Evolutionary conservation across 495 filamentous ascomycete genomes (phyloP), one percentile per base, ranked within the genome.

Genomic region (Daldinia vernicosa): DNA sequence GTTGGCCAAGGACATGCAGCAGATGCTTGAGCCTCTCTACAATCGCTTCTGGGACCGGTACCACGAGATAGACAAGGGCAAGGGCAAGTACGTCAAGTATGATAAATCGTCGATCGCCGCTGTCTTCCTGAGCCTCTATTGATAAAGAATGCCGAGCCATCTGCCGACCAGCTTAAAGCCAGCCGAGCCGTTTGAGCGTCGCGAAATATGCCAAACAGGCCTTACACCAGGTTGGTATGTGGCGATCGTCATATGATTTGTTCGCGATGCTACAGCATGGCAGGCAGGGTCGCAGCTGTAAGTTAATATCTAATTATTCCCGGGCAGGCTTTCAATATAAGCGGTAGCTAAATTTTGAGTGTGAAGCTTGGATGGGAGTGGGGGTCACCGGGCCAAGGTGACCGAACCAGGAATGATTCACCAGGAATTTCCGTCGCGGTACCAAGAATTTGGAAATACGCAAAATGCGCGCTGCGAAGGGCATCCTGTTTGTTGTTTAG

Each of bases 61-160:
- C 80, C 95, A 98, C 77, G 95, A 98, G 82, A 86, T 97, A 71
- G 97, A 98, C 80, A 97, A 95, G 80, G 94, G 95, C 33, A 92
- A 92, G 77, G 93, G 93, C 65, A 98, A 98, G 81, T 97, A 98
- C 80, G 93, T 95, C 80, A 97, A 95, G 84, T 98, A 95, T 77
- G 94, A 98, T 81, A 97, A 97, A 81, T 85, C 84, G 17, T 79
- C 79, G 2, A 85, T 90, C 55, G 83, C 86, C 17, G 82, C 81
- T 32, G 81, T 89, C 33, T 87, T 89, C 72, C 65, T 82, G 61
- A 83, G 79, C 26, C 78, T 85, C 24, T 85, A 83, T 65, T 84
- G 57, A 78, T 63, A 22, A 15, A 57, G 24, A 24, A n/a, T 62
- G 57, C 56, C 65, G 65, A 63, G 56, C 27, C 66, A 73, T 73